Evolutionary conservation across 2,329 filamentous ascomycete species (phyloP), one percentile per base, ranked within the genome.

Genomic region (Botrytis paeoniae): DNA sequence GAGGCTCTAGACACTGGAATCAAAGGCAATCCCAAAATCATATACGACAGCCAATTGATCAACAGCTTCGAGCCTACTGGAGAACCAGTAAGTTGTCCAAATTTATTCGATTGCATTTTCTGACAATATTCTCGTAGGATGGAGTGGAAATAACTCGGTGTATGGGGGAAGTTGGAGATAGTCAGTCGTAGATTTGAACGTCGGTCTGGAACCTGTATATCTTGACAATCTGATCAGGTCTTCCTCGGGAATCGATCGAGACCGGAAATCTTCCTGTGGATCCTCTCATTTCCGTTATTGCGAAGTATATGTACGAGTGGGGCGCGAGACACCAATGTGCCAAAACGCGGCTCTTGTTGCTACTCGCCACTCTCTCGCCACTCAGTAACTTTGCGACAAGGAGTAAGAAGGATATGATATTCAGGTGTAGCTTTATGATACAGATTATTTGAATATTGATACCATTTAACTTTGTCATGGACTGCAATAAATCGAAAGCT

Each of bases 61-160:
- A 82, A 91, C 74, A 91, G 90, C 78, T 92, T 87, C 80, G 91
- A 92, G 80, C 90, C 91, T 0, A 90, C 89, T 12, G 91, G 90
- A 7, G 86, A 87, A 41, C 88, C 88, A 48, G 89, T 91, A 83
- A 84, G 88, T 81, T 51, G 8, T 20, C 5, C 6, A 4, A 59
- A 8, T 41, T 22, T 12, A 6, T 29, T n/a, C n/a, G 32, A 8
- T 25, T 41, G 10, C 16, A 5, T 18, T 41, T 43, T 35, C 37
- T 54, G 3, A 41, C 32, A 37, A 41, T n/a, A 18, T 14, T 64
- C 20, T 12, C 14, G 14, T 18, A 71, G 70, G 70, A 71, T 35
- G 70, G 70, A 41, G 45, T 71, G 12, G 70, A 71, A 22, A 66
- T 71, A 57, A 71, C 70, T 32, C 70, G 60, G n/a, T 71, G 70